These are phyloP conservation scores for Diospyros lotus DNA, from an alignment of 148 eudicot species.

Conservation along the genomic window DNA sequence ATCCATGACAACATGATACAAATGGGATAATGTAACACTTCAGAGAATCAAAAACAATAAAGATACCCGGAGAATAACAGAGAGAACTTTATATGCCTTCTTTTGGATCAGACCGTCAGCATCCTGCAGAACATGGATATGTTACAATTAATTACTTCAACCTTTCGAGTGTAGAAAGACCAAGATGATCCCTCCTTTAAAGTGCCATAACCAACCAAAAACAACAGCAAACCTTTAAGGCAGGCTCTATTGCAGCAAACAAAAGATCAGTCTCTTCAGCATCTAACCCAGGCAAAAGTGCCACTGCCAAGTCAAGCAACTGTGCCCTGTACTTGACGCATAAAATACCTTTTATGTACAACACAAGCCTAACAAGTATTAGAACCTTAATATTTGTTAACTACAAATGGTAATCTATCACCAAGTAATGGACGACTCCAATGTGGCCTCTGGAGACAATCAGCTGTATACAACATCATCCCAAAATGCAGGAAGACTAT, in stretches of 20 bases:
- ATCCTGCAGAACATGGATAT: constrained; percentile 42
- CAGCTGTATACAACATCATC: too few species aligned
- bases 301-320: constrained; percentile 72
- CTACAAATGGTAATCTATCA: too few species aligned
- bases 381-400: too few species aligned
- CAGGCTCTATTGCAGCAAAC: constrained; percentile 47
- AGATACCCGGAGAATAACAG: constrained; percentile 65
- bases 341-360: constrained; percentile 8
- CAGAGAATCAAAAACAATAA: constrained; percentile 2
- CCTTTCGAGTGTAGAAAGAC: not conserved
- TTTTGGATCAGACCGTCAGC: constrained; percentile 82
- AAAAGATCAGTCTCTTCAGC: constrained; percentile 52
- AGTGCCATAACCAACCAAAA: not conserved
- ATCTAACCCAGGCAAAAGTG: constrained; percentile 81
- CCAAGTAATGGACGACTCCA: too few species aligned
- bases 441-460: too few species aligned
- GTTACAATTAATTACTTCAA: constrained; percentile 6
- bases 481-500: too few species aligned
- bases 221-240: constrained; percentile 57
- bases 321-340: constrained; percentile 52
- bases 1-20: not conserved
- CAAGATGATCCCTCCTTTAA: constrained; percentile 1
- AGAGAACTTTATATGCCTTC: constrained; percentile 92
- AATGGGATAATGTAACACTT: not conserved
- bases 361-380: not conserved